Base-by-base conservation (phyloP, 495 filamentous ascomycete species). In the Penicillium desertorum region DNA sequence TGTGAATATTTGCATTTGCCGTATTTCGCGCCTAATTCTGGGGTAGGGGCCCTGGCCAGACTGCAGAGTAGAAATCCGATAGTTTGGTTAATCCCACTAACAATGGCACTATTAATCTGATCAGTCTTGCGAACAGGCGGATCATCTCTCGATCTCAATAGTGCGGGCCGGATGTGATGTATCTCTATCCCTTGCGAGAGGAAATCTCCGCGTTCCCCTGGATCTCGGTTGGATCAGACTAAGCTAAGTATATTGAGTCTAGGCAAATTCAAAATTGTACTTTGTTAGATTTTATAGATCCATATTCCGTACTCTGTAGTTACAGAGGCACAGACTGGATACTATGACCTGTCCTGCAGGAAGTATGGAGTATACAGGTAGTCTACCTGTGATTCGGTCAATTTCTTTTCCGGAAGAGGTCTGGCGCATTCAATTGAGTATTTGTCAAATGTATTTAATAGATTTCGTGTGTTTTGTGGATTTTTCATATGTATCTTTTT, bases 41-140 rank as follows among this genome's bases (percentile, higher is more conserved):
- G 59, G 50, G 39, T 54, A 58, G 55, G 50, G 19, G 27, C 25
- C 23, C 48, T 36, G 37, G 4, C 59, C 42, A 51, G 52, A 51
- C 43, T 53, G 16, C 25, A 34, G n/a, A 57, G 36, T 49, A 29
- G 5, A 20, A 30, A 46, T 52, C 50, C 45, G 32, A 60, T 62
- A 59, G 51, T 57, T 30, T 37, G 43, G 53, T 62, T 27, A 51
- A 58, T 59, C 49, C n/a, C 63, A 29, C 56, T 57, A 66, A 51
- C 30, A 51, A 45, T 25, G 25, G 20, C 47, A 62, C 64, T 67
- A 64, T 69, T 54, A 62, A 34, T 64, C 7, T 64, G 66, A 69
- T 67, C 65, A 45, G 49, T 25, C 32, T 5, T n/a, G 29, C 39
- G 20, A 12, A 27, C 47, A 10, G 29, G 59, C 50, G 55, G 58